A percentile compares a stretch with the other conserved stretches of the same genome.
phyloP scores from a whole-genome alignment of 306 rosid species.

The Sophora flavescens region DNA sequence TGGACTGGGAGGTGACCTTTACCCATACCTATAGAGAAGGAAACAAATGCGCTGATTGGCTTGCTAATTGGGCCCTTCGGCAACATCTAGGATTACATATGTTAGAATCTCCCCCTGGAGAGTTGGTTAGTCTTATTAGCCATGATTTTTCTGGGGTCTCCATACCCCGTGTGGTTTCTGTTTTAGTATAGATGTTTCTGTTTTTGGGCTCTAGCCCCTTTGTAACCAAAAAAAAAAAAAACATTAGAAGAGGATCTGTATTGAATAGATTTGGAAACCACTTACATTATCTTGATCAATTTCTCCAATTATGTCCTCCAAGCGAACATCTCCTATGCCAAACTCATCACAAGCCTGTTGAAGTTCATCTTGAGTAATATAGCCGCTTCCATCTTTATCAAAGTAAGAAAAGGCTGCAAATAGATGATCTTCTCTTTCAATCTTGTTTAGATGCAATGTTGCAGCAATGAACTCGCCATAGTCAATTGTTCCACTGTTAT shows the following conservation, averaged over 20 bases:
- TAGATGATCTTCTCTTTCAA: conserved; percentile 94
- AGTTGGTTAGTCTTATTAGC: too few species aligned
- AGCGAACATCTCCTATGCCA: conserved; percentile 78
- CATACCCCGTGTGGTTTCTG: too few species aligned
- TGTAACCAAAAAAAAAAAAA: too few species aligned
- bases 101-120: too few species aligned
- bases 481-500: conserved; percentile 95
- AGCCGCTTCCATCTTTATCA: conserved; percentile 97
- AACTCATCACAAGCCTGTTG: conserved; percentile 96
- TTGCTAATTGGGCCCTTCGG: too few species aligned
- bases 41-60: too few species aligned
- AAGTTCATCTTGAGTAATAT: conserved; percentile 93
- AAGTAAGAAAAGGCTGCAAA: conserved; percentile 92
- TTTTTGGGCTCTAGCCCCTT: too few species aligned
- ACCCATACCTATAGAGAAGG: too few species aligned
- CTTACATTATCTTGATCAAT: conserved; percentile 93
- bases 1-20: too few species aligned
- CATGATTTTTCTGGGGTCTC: too few species aligned
- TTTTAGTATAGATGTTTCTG: too few species aligned
- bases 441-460: conserved; percentile 87
- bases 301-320: conserved; percentile 93
- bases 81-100: too few species aligned
- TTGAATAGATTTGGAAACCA: conserved; percentile 28
- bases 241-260: neutral
- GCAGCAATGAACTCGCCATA: conserved; percentile 96